Evolutionary conservation across 352 stramenopile species (phyloP).

Genomic region (Phytophthora pseudosyringae): DNA sequence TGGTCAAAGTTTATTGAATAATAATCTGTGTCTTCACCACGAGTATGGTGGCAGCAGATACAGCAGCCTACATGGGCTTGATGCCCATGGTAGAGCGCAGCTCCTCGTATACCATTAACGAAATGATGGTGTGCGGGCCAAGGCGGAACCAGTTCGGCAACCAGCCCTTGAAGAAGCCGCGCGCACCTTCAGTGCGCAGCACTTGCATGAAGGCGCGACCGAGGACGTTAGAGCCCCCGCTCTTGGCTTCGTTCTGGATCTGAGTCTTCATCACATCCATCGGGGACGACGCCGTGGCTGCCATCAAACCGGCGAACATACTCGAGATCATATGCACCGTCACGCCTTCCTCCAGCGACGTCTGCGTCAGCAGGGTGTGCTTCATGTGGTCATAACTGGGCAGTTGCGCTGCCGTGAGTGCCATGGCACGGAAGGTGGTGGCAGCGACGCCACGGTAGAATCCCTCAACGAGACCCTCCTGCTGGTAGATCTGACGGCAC

Average conservation of each 20-base stretch:
- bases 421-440: constrained; percentile 73
- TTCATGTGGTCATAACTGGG: constrained; percentile 88
- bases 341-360: constrained; percentile 61
- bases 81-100: constrained; percentile 59
- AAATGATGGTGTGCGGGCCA: constrained; percentile 79
- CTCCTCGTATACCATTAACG: constrained; percentile 79
- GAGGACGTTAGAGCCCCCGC: constrained; percentile 46
- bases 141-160: constrained; percentile 78
- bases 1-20: constrained; percentile 2
- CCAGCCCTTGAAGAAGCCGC: constrained; percentile 81
- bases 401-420: constrained; percentile 77
- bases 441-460: constrained; percentile 78
- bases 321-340: constrained; percentile 70
- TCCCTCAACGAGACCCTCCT: constrained; percentile 64
- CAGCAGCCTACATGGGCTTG: constrained; percentile 52
- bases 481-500: constrained; percentile 64
- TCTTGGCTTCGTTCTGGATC: constrained; percentile 77
- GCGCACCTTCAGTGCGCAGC: constrained; percentile 58
- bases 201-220: constrained; percentile 60
- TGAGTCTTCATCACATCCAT: constrained; percentile 88
- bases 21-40: neutral
- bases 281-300: constrained; percentile 70
- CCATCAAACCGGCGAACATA: constrained; percentile 77
- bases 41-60: neutral
- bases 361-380: constrained; percentile 56